phyloP scores from a whole-genome alignment of 2,329 filamentous ascomycete genomes.

The Alternaria sp. region DNA sequence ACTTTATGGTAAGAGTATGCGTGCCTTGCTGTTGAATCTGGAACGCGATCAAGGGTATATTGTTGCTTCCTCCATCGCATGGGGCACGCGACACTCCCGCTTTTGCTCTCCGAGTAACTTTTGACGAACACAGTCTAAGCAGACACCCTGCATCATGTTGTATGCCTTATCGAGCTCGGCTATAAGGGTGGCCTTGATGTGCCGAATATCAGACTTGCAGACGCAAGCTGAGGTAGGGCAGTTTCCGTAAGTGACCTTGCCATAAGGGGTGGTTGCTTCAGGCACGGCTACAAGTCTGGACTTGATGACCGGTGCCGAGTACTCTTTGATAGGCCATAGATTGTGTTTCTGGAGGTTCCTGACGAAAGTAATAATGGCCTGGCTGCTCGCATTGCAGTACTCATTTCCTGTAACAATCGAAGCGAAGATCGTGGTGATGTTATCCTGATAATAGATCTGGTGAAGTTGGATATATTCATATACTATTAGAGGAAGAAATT shows the following conservation, averaged over 20 bases:
- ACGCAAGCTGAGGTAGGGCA: too few species aligned
- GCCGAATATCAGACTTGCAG: neutral
- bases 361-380: too few species aligned
- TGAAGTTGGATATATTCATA: too few species aligned
- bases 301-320: neutral
- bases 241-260: too few species aligned
- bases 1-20: neutral
- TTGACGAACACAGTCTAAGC: neutral
- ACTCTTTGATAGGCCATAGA: neutral
- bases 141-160: too few species aligned
- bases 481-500: neutral
- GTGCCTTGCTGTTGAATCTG: neutral
- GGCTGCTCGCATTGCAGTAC: too few species aligned
- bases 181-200: neutral
- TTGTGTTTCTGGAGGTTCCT: too few species aligned
- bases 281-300: neutral
- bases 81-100: neutral
- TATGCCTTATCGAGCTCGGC: too few species aligned
- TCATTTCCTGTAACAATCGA: neutral
- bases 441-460: too few species aligned
- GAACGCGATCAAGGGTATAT: neutral
- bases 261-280: too few species aligned
- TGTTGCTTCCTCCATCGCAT: neutral
- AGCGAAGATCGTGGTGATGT: neutral
- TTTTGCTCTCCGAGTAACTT: neutral